These are phyloP conservation scores for Aspergillus viridinutans DNA, from an alignment of 2,329 filamentous ascomycete species.

Conservation along the genomic window DNA sequence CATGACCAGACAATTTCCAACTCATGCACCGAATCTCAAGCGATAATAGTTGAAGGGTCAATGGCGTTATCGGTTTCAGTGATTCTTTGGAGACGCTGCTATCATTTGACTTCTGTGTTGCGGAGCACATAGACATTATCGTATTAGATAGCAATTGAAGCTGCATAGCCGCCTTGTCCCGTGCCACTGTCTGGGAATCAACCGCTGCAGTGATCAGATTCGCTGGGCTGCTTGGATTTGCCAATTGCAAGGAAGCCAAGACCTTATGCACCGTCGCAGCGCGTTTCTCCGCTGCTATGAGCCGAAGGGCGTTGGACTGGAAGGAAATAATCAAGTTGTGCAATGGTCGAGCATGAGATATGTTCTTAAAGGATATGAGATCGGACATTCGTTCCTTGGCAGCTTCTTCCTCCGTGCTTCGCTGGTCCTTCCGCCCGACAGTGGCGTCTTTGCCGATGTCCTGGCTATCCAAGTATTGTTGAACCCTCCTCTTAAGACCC, in stretches of 20 bases:
- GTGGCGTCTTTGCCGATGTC: constrained; percentile 15
- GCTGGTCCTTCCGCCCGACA: constrained; percentile 6
- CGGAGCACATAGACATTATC: constrained; percentile 32
- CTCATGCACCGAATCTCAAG: constrained; percentile 39
- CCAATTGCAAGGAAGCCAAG: constrained; percentile 27
- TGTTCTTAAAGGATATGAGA: constrained; percentile 32
- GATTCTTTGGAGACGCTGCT: constrained; percentile 16
- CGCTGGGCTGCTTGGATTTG: constrained; percentile 35
- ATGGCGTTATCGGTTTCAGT: constrained; percentile 25
- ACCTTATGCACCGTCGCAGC: constrained; percentile 29
- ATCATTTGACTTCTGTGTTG: constrained; percentile 12
- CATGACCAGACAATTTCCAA: constrained; percentile 41
- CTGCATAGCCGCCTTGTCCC: constrained; percentile 41
- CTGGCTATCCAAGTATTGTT: constrained; percentile 25
- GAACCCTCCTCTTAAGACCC: constrained; percentile 35
- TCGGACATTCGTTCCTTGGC: constrained; percentile 35
- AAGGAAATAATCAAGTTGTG: constrained; percentile 35
- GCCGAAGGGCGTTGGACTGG: constrained; percentile 38
- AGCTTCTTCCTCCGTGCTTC: constrained; percentile 22
- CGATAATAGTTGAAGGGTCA: constrained; percentile 40
- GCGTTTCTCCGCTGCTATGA: constrained; percentile 33
- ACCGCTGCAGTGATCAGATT: constrained; percentile 37
- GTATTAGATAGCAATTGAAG: constrained; percentile 43
- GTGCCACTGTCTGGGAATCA: constrained; percentile 30
- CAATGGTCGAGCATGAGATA: constrained; percentile 22